Conservation (phyloP, 2,329 filamentous ascomycete genomes). For the Neonectria sp. region DNA sequence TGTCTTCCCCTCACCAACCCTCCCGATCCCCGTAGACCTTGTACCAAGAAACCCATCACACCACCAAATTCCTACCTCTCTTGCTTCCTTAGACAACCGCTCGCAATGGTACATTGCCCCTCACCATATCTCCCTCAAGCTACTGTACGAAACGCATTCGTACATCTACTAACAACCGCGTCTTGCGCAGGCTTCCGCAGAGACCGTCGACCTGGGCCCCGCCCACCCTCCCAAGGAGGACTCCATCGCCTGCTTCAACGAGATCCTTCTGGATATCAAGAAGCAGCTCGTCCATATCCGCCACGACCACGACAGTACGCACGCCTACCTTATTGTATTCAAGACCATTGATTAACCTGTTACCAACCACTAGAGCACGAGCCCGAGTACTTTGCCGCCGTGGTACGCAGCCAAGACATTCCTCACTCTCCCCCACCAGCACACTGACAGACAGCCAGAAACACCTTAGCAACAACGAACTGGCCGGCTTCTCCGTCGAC, state of each 20-base stretch:
- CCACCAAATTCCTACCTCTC: neutral
- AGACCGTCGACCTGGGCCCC: constrained; percentile 66
- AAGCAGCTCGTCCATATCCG: constrained; percentile 64
- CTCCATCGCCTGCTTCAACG: constrained; percentile 64
- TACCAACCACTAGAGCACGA: constrained; percentile 63
- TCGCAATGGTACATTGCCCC: constrained; percentile 36
- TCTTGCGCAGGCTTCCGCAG: constrained; percentile 61
- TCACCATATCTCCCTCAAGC: neutral
- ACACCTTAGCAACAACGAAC: constrained; percentile 78
- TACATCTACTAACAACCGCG: constrained; percentile 12
- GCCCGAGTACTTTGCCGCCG: constrained; percentile 68
- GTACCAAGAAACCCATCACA: neutral
- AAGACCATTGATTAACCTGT: neutral
- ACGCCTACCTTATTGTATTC: neutral
- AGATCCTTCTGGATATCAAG: constrained; percentile 67
- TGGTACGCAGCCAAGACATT: constrained; percentile 47
- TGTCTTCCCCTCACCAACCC: neutral
- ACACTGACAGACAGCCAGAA: constrained; percentile 16
- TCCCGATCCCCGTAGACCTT: neutral
- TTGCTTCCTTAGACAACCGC: neutral
- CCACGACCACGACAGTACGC: constrained; percentile 61
- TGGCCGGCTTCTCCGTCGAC: constrained; percentile 86
- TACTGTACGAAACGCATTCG: neutral
- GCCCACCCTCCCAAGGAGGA: constrained; percentile 66
- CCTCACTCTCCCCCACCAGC: neutral